phyloP scores from a whole-genome alignment of 768 basidiomycete genomes.

The Cyclocybe aegerita region DNA sequence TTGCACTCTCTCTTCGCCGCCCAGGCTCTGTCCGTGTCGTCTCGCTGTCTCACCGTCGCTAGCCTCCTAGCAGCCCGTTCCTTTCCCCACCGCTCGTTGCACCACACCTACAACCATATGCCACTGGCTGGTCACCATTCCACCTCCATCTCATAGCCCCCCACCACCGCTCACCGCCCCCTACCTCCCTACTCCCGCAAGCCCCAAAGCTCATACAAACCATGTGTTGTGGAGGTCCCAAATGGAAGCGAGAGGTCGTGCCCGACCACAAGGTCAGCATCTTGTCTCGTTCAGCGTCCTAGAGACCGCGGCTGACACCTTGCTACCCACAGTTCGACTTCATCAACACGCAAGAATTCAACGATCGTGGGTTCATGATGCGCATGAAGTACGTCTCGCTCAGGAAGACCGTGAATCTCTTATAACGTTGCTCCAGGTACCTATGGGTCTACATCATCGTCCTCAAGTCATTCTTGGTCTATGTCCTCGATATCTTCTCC shows the following conservation, averaged over 20 bases:
- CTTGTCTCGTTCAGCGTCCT: not conserved
- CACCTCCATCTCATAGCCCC: slow-evolving; percentile 8
- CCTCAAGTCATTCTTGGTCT: slow-evolving; percentile 95
- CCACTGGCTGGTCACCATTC: slow-evolving; percentile 54
- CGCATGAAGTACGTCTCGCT: slow-evolving; percentile 69
- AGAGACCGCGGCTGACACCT: slow-evolving; percentile 21
- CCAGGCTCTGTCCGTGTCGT: slow-evolving; percentile 8
- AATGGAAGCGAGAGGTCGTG: slow-evolving; percentile 97
- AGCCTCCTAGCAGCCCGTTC: slow-evolving; percentile 22
- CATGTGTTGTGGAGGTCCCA: slow-evolving; percentile 56
- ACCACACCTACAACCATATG: slow-evolving; percentile 29
- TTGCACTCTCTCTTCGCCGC: slow-evolving; percentile 13
- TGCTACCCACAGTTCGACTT: slow-evolving; percentile 80
- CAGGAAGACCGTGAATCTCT: not conserved
- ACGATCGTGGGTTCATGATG: slow-evolving; percentile 82
- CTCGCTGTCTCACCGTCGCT: slow-evolving; percentile 12
- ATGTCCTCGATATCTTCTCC: slow-evolving; percentile 96
- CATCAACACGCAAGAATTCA: slow-evolving; percentile 90
- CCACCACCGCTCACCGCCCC: slow-evolving; percentile 19
- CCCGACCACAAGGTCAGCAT: slow-evolving; percentile 90
- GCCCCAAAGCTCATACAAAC: slow-evolving; percentile 16
- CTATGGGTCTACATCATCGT: slow-evolving; percentile 91
- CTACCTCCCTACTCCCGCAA: slow-evolving; percentile 18
- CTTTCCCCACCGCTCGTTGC: slow-evolving; percentile 28
- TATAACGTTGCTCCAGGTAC: slow-evolving; percentile 54